Conservation (phyloP, 139 green algal genomes). For the Trebouxia sp. region DNA sequence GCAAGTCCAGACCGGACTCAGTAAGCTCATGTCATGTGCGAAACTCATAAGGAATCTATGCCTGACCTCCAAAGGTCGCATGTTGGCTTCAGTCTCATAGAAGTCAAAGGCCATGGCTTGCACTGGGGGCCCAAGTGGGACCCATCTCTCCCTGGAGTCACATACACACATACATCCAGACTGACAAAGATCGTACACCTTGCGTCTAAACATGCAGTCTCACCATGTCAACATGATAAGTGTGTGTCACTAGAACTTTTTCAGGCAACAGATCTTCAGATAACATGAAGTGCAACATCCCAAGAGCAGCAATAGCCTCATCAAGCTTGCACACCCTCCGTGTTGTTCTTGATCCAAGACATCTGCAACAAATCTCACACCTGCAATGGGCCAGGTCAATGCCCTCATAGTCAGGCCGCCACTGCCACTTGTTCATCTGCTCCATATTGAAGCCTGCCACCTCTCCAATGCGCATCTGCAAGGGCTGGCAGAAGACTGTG, state of each 20-base stretch:
- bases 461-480: constrained; percentile 56
- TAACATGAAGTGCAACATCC: no score
- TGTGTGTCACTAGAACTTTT: no score
- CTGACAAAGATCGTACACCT: background rate
- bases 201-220: no score
- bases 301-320: no score
- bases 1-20: no score
- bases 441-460: constrained; percentile 53
- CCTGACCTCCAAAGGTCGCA: constrained; percentile 38
- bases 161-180: background rate
- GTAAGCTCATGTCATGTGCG: no score
- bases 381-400: constrained; percentile 56
- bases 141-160: constrained; percentile 51
- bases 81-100: constrained; percentile 47
- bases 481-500: constrained; percentile 63
- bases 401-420: constrained; percentile 71
- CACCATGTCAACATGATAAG: no score
- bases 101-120: constrained; percentile 76
- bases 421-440: constrained; percentile 62
- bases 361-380: no score
- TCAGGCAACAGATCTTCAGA: no score
- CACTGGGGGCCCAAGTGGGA: constrained; percentile 46
- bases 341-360: no score
- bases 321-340: background rate
- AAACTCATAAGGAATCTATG: no score